Conservation (phyloP, 768 basidiomycete genomes). For the Termitomyces sp. region DNA sequence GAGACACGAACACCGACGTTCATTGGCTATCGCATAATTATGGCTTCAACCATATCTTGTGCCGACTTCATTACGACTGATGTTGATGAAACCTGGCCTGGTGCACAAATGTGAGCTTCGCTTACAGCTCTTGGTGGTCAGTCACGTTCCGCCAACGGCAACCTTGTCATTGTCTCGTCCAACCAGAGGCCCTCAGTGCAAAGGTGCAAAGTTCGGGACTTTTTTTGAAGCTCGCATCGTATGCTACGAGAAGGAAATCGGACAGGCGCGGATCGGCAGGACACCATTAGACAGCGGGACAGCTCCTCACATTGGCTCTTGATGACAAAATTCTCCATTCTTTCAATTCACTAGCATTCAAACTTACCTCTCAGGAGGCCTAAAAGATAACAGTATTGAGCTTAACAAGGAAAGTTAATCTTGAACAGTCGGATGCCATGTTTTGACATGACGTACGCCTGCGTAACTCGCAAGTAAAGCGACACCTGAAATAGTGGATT, state of each 20-base stretch:
- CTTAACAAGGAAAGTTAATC: not conserved
- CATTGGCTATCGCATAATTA: not conserved
- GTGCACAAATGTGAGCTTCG: not conserved
- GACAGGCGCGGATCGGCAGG: not conserved
- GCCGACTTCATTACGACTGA: no score
- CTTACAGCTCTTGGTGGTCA: not conserved
- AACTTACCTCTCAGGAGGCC: not conserved
- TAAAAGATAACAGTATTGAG: not conserved
- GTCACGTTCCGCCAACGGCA: not conserved
- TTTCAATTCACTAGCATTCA: not conserved
- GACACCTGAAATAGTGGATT: not conserved
- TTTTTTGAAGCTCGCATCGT: not conserved
- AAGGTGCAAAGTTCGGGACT: not conserved
- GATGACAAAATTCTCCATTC: not conserved
- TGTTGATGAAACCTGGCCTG: no score
- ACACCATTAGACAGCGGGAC: not conserved
- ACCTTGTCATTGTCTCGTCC: not conserved
- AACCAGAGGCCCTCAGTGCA: not conserved
- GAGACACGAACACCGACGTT: no score
- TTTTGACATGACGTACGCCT: not conserved
- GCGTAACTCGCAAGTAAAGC: not conserved
- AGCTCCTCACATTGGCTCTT: not conserved
- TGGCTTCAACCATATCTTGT: not conserved
- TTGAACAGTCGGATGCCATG: not conserved
- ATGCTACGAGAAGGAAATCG: not conserved